phyloP scores from a whole-genome alignment of 805 yeast species.

The Pichia heedii region DNA sequence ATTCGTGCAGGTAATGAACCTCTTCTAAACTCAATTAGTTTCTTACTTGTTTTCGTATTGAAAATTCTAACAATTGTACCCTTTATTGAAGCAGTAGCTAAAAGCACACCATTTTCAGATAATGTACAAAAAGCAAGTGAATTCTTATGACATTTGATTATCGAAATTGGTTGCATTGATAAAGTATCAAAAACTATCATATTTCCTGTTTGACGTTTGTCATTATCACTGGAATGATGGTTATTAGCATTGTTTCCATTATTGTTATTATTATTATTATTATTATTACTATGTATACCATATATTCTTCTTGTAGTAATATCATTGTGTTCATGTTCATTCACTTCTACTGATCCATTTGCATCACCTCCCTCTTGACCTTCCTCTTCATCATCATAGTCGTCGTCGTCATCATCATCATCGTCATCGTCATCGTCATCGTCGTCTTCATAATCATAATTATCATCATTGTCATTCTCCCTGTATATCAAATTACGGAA shows the following conservation, averaged over 20 bases:
- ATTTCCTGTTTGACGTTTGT: slow-evolving; percentile 37
- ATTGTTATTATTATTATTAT: background rate
- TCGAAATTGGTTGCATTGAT: slow-evolving; percentile 65
- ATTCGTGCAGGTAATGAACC: slow-evolving; percentile 82
- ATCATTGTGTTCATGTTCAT: no score
- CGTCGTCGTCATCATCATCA: background rate
- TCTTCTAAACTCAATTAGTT: slow-evolving; percentile 66
- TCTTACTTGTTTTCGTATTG: slow-evolving; percentile 52
- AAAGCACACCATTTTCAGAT: slow-evolving; percentile 64
- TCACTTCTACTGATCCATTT: no score
- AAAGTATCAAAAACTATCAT: slow-evolving; percentile 74
- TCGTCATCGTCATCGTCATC: background rate
- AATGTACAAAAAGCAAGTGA: slow-evolving; percentile 60
- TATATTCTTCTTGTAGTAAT: no score
- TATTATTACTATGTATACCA: background rate
- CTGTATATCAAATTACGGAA: no score
- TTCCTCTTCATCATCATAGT: no score
- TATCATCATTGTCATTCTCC: background rate
- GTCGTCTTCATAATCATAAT: background rate
- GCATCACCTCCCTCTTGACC: no score
- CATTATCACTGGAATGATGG: background rate
- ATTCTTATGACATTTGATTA: slow-evolving; percentile 79
- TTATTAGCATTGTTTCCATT: background rate
- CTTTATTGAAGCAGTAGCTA: slow-evolving; percentile 84
- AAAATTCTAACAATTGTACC: slow-evolving; percentile 89